Evolutionary conservation across 306 rosid genomes (phyloP), one percentile per base, ranked within the genome.

Genomic region (Prinsepia uniflora): DNA sequence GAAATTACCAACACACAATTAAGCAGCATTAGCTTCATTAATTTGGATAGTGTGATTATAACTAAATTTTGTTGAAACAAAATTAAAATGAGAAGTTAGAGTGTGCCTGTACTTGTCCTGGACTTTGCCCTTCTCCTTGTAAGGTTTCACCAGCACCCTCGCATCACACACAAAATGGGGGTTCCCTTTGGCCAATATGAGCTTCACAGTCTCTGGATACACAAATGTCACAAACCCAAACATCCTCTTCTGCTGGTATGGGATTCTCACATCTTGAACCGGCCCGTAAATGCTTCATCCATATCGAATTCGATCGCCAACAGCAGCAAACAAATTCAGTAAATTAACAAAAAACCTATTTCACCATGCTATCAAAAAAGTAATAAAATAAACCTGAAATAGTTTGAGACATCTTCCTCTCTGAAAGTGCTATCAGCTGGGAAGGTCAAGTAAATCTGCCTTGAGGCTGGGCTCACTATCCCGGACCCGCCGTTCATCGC

Each of bases 81-180:
- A 56, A 30, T 58, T 10, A 34, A 65, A 10, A 22, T 41, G 67
- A 63, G 39, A 47, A 56, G 66, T 56, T 49, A 78, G 78, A 74
- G 72, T 65, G 71, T 89, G 95, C 91, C 85, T 83, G 90, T 89
- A 94, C 97, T 89, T 94, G 87, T 94, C 97, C 10, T 92, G 97
- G 14, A 87, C 92, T 85, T 94, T 94, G 76, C 99, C 99, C 70
- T 94, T 94, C 87, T 94, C 99, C 87, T 94, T 94, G 84, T 94
- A 94, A 81, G 99, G 99, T 85, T 94, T 94, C 34, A 94, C 99
- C 19, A 94, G 96, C 60, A 94, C 99, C 56, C 99, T 63, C 30
- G 99, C 97, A 89, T 94, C 99, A 81, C 99, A 91, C 17, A 94
- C 97, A 55, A 94, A 94, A 85, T 94, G 97, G 55, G 99, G 99